Percentiles rank a stretch among this genome's conserved stretches.
phyloP scores from a whole-genome alignment of 179 eudicot genomes.

The Sideroxylon spinosum region DNA sequence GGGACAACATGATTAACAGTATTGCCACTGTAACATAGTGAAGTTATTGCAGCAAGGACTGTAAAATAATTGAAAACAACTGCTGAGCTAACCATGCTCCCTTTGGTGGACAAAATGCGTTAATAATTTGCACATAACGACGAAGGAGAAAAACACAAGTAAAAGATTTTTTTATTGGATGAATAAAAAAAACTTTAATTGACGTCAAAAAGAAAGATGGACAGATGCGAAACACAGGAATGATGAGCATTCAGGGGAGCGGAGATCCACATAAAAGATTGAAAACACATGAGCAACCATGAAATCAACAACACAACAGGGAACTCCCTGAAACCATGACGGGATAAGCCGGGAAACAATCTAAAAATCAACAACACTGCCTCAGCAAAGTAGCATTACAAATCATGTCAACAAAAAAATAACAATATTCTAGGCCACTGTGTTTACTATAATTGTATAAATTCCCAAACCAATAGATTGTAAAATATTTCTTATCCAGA shows the following conservation, averaged over 20 bases:
- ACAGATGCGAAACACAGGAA: neutral
- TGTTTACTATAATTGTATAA: neutral
- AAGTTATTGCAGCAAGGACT: neutral
- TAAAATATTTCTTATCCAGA: neutral
- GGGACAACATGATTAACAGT: neutral
- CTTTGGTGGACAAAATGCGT: neutral
- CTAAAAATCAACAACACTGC: neutral
- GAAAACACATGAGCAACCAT: neutral
- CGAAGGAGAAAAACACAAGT: neutral
- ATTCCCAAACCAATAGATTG: neutral
- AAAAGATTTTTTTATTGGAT: neutral
- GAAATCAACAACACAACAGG: conserved; percentile 9
- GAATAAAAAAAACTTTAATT: neutral
- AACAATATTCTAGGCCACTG: neutral
- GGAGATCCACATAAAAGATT: neutral
- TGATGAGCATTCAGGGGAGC: neutral
- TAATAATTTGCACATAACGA: neutral
- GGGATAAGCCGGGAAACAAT: neutral
- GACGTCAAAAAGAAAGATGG: neutral
- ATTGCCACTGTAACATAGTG: neutral
- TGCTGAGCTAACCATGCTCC: neutral
- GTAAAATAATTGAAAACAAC: neutral
- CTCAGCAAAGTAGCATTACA: neutral
- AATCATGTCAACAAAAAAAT: neutral
- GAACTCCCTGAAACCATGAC: neutral